Percentiles rank a stretch among this genome's conserved stretches.
These are phyloP conservation scores for Pleodorina starrii DNA, from an alignment of 139 green algal species.

Conservation along the genomic window DNA sequence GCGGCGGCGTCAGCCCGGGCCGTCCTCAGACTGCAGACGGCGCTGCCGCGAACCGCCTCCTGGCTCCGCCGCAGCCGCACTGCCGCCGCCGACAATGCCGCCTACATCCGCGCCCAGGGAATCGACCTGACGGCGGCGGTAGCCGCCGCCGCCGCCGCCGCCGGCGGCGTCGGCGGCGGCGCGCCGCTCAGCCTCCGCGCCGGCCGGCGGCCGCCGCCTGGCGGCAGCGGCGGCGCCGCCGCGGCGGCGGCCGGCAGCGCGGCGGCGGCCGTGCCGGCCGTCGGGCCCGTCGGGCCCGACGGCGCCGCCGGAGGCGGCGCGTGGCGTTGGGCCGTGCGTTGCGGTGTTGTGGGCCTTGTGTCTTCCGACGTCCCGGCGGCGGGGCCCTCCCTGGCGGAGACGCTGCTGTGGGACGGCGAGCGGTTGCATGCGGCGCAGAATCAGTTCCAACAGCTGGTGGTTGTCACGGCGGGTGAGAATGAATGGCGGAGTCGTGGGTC, in stretches of 20 bases:
- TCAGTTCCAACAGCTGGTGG: constrained; percentile 81
- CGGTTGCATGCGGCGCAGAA: constrained; percentile 81
- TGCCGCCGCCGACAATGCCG: not conserved
- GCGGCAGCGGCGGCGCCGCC: not conserved
- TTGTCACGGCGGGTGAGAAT: constrained; percentile 59
- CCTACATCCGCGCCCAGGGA: not conserved
- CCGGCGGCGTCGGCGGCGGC: constrained; percentile 1
- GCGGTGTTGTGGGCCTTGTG: constrained; percentile 76
- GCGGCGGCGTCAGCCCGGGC: not conserved
- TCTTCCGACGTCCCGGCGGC: constrained; percentile 57
- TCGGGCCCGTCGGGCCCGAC: not conserved
- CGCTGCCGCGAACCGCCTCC: not conserved
- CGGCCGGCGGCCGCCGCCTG: not conserved
- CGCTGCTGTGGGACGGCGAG: constrained; percentile 66
- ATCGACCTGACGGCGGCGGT: not conserved
- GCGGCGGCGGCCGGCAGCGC: not conserved
- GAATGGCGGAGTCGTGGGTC: no score
- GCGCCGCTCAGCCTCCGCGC: constrained; percentile 26
- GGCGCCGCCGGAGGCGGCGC: not conserved
- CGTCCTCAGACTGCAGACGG: not conserved
- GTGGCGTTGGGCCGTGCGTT: constrained; percentile 77
- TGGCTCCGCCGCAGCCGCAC: constrained; percentile 38
- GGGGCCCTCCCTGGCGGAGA: constrained; percentile 74
- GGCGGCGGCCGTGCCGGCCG: not conserved
- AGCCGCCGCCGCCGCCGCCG: not conserved